Evolutionary conservation across 352 stramenopile species (phyloP).

Genomic region (Phytophthora tubulina): DNA sequence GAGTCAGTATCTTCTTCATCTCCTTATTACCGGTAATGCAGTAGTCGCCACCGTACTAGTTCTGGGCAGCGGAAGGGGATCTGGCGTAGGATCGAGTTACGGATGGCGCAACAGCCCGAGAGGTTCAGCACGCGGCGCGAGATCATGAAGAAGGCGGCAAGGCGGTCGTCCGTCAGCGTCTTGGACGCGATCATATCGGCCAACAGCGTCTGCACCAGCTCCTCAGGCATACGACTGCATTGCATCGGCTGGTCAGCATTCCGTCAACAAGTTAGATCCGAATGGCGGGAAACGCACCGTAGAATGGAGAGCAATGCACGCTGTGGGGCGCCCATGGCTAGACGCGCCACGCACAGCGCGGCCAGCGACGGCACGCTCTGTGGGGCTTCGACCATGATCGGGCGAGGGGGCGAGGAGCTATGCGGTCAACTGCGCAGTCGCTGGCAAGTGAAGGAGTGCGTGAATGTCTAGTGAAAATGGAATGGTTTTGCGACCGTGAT

Average conservation of each 20-base stretch:
- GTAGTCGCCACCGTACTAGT: slow-evolving; percentile 50
- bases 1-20: slow-evolving; percentile 9
- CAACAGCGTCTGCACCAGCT: slow-evolving; percentile 82
- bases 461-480: slow-evolving; percentile 23
- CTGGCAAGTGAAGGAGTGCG: slow-evolving; percentile 20
- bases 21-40: background rate
- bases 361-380: slow-evolving; percentile 58
- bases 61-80: slow-evolving; percentile 87
- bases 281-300: slow-evolving; percentile 48
- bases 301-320: slow-evolving; percentile 67
- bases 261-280: slow-evolving; percentile 21
- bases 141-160: slow-evolving; percentile 86
- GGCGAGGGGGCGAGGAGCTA: background rate
- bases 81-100: slow-evolving; percentile 89
- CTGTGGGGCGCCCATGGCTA: slow-evolving; percentile 63
- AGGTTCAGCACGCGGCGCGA: slow-evolving; percentile 79
- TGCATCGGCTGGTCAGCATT: slow-evolving; percentile 2
- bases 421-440: slow-evolving; percentile 5
- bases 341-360: slow-evolving; percentile 67
- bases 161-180: slow-evolving; percentile 84
- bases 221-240: slow-evolving; percentile 76
- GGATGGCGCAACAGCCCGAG: slow-evolving; percentile 76
- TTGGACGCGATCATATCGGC: slow-evolving; percentile 76
- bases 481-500: slow-evolving; percentile 18
- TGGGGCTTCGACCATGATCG: slow-evolving; percentile 30